Evolutionary conservation across 1,139 yeast species (phyloP), one percentile per base, ranked within the genome.

Genomic region (Geotrichum aggregatum): DNA sequence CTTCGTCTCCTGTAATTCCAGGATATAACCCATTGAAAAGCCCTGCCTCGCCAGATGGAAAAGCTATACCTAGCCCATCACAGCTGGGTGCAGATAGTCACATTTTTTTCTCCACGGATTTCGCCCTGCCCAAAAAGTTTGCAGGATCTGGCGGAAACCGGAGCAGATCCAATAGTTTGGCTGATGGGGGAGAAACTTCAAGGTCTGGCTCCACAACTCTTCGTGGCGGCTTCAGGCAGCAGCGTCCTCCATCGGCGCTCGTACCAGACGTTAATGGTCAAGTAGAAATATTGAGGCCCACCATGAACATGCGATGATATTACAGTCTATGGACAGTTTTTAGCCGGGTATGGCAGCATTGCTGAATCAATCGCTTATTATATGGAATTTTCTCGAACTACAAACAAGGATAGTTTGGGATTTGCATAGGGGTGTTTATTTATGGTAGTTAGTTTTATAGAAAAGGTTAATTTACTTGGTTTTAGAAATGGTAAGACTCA

Each of bases 101-200:
- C 16, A 45, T 63, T 52, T 59, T 61, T 55, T 52, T 65, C 24
- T 60, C 63, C n/a, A 56, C 63, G 31, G 68, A 65, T 50, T 67
- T 65, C 55, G 63, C 65, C 8, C 69, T 70, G 1, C 67, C 66
- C n/a, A 61, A 60, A 51, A 65, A 65, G 56, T 67, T 55, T 52
- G 50, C 46, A n/a, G 44, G 44, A 5, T 40, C 44, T 21, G 44
- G 44, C 44, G 50, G 38, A 22, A 47, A 35, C 41, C 21, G 35
- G 19, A 28, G 47, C 21, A 36, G 48, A 31, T 41, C 50, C n/a
- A 31, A 22, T 10, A 49, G 48, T 24, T 31, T 30, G 28, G 31
- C 45, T 2, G 39, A 34, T 18, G 44, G 18, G 13, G 33, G 22
- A 2, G 8, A 28, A 22, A 21, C 16, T 21, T 19, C 33, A 28